A percentile compares a stretch with the other conserved stretches of the same genome.
These are phyloP conservation scores for Murraya paniculata DNA, from an alignment of 345 rosid genomes.

Conservation along the genomic window DNA sequence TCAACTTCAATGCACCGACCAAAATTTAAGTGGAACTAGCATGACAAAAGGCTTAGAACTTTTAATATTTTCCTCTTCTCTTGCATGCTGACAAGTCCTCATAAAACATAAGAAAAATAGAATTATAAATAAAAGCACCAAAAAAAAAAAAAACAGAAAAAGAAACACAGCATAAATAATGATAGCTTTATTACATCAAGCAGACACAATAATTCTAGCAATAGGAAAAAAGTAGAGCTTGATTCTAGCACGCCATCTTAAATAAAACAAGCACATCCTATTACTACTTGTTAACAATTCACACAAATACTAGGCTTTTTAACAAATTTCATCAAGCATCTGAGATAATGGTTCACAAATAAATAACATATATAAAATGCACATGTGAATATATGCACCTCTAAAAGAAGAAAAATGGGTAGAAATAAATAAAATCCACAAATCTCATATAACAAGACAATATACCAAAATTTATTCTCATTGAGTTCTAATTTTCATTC, in stretches of 20 bases:
- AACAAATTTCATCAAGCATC: neutral
- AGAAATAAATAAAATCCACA: too few species aligned
- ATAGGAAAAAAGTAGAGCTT: neutral
- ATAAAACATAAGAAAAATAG: conserved; percentile 31
- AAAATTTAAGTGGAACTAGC: too few species aligned
- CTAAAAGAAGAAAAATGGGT: too few species aligned
- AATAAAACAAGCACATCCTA: neutral
- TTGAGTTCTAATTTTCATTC: too few species aligned
- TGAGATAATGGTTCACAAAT: too few species aligned
- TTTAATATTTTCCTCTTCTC: conserved; percentile 50
- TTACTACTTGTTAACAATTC: neutral
- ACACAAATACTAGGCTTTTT: neutral
- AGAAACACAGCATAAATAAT: neutral
- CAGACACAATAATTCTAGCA: neutral
- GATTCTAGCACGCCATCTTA: neutral
- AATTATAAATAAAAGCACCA: neutral
- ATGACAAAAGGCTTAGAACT: too few species aligned
- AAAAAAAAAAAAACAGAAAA: neutral
- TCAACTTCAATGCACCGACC: too few species aligned
- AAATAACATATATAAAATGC: too few species aligned
- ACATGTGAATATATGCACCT: too few species aligned
- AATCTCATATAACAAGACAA: too few species aligned
- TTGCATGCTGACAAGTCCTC: conserved; percentile 71
- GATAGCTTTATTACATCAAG: conserved; percentile 10
- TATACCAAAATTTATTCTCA: too few species aligned